A percentile compares a stretch with the other conserved stretches of the same genome.
phyloP scores from a whole-genome alignment of 2,329 filamentous ascomycete genomes.

The Emmonsiellopsis sp. region DNA sequence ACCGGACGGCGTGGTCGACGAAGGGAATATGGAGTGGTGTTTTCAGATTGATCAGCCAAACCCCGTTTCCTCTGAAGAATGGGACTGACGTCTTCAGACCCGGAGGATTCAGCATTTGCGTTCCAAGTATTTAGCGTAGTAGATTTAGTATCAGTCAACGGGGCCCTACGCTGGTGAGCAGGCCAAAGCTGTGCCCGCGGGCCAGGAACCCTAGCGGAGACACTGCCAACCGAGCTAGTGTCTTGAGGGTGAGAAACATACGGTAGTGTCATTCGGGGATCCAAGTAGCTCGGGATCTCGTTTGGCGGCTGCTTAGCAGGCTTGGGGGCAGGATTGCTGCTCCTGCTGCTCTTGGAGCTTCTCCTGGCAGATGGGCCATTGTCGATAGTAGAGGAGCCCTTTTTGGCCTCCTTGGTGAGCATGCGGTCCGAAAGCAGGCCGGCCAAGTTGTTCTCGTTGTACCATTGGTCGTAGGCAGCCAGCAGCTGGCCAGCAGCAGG shows the following conservation, averaged over 20 bases:
- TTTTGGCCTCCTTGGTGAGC: conserved; percentile 64
- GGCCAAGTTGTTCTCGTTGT: conserved; percentile 60
- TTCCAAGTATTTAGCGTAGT: conserved; percentile 7
- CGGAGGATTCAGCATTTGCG: conserved; percentile 3
- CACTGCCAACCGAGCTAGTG: background rate
- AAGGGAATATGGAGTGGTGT: background rate
- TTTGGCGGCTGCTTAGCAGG: background rate
- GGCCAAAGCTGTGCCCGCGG: conserved; percentile 8
- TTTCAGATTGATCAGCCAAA: background rate
- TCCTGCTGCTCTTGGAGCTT: background rate
- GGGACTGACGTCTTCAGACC: conserved; percentile 12
- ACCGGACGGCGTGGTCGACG: conserved; percentile 1
- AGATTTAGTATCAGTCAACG: background rate
- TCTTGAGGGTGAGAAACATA: conserved; percentile 3
- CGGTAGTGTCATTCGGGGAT: conserved; percentile 11
- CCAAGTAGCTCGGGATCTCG: conserved; percentile 9
- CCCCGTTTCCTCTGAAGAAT: conserved; percentile 4
- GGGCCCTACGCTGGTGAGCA: background rate
- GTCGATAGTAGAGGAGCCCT: conserved; percentile 24
- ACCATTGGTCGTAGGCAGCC: conserved; percentile 69
- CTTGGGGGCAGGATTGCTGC: background rate
- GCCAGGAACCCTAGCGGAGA: background rate
- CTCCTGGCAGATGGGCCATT: background rate
- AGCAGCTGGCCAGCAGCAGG: conserved; percentile 54
- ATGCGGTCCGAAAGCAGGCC: conserved; percentile 68